phyloP scores from a whole-genome alignment of 306 rosid genomes.

The Begonia peltatifolia region DNA sequence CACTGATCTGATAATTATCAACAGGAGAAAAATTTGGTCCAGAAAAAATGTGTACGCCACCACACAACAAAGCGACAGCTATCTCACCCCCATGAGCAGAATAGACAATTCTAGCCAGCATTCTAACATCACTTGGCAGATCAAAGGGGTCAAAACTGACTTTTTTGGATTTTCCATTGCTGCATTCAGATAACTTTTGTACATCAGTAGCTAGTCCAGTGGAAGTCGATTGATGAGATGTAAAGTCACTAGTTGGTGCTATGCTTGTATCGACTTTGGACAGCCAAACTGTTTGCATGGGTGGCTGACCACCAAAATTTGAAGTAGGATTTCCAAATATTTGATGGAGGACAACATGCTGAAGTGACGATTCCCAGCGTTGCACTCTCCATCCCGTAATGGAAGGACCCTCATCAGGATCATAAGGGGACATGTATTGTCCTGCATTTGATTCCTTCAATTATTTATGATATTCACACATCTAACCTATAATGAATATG shows the following conservation, averaged over 20 bases:
- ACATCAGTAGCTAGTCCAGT: constrained; percentile 37
- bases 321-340: constrained; percentile 94
- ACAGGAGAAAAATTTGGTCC: constrained; percentile 83
- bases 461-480: background rate
- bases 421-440: constrained; percentile 98
- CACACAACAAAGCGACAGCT: constrained; percentile 92
- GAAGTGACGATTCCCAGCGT: constrained; percentile 99
- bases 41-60: constrained; percentile 92
- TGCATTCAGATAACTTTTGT: constrained; percentile 34
- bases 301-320: constrained; percentile 86
- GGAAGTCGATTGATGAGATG: constrained; percentile 44
- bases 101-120: constrained; percentile 88
- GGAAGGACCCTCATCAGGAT: constrained; percentile 99
- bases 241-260: constrained; percentile 84
- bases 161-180: constrained; percentile 42
- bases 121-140: constrained; percentile 96
- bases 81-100: constrained; percentile 99
- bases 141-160: constrained; percentile 92
- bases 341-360: constrained; percentile 91
- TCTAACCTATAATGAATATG: background rate
- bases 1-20: constrained; percentile 85
- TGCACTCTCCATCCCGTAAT: constrained; percentile 99
- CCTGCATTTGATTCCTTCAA: constrained; percentile 35
- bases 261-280: constrained; percentile 84
- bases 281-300: constrained; percentile 99